phyloP scores from a whole-genome alignment of 2,329 filamentous ascomycete species.

The Stagonosporopsis chrysanthemi region DNA sequence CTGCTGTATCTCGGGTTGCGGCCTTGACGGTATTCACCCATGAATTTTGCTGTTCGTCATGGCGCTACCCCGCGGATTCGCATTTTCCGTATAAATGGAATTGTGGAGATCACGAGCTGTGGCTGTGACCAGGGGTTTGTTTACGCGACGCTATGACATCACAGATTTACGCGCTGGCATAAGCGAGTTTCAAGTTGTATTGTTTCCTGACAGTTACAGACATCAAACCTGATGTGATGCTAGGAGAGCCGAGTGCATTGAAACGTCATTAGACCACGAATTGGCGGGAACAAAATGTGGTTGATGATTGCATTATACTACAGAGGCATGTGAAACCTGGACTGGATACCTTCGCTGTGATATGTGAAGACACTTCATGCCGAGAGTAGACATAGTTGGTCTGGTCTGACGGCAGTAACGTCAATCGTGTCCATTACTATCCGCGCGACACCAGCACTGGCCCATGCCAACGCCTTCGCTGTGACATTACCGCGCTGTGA shows the following conservation, averaged over 20 bases:
- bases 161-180: neutral
- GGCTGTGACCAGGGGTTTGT: conserved; percentile 14
- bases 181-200: neutral
- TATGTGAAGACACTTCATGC: neutral
- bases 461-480: no score
- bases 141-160: conserved; percentile 20
- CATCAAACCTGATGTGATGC: neutral
- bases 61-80: conserved; percentile 25
- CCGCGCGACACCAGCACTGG: no score
- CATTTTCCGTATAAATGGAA: conserved; percentile 19
- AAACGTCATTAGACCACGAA: neutral
- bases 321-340: neutral
- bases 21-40: conserved; percentile 38
- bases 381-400: neutral
- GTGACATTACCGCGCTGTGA: neutral
- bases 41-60: conserved; percentile 12
- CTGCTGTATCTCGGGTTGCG: conserved; percentile 32
- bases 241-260: neutral
- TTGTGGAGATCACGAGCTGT: conserved; percentile 14
- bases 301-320: conserved; percentile 6
- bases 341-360: neutral
- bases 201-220: neutral
- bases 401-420: neutral
- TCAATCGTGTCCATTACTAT: neutral
- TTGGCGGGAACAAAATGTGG: neutral